phyloP scores from a whole-genome alignment of 176 grass and related monocot genomes.

The Secale cereale region DNA sequence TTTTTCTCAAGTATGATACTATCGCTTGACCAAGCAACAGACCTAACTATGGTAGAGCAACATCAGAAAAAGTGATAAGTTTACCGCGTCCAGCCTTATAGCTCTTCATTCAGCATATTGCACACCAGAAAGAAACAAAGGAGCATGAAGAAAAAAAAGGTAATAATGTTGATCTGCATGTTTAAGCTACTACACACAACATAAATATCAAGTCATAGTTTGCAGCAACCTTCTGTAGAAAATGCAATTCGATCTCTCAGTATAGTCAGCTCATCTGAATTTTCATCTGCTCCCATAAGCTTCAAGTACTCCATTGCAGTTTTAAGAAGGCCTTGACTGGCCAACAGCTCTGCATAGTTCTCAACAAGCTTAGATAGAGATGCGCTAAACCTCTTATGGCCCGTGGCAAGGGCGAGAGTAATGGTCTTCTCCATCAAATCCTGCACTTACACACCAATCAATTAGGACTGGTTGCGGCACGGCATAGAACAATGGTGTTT shows the following conservation, averaged over 20 bases:
- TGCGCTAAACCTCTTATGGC: slow-evolving; percentile 78
- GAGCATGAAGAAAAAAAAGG: not conserved
- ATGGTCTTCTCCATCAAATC: slow-evolving; percentile 99
- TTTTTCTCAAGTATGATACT: not conserved
- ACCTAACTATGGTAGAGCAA: not conserved
- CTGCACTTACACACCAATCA: slow-evolving; percentile 38
- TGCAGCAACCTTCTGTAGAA: slow-evolving; percentile 51
- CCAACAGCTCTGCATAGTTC: slow-evolving; percentile 92
- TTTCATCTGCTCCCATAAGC: slow-evolving; percentile 82
- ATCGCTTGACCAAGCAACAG: not conserved
- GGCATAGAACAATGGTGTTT: slow-evolving; percentile 12
- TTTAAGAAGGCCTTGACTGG: slow-evolving; percentile 94
- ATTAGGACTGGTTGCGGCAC: slow-evolving; percentile 16
- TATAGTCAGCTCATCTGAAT: slow-evolving; percentile 81
- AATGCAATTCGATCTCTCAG: slow-evolving; percentile 84
- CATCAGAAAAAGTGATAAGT: not conserved
- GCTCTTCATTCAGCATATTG: not conserved
- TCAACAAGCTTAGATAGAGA: slow-evolving; percentile 93
- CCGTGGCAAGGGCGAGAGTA: slow-evolving; percentile 81
- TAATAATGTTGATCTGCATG: not conserved
- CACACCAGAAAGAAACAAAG: not conserved
- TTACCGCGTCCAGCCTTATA: not conserved
- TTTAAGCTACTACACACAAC: not conserved
- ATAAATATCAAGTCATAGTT: slow-evolving; percentile 11
- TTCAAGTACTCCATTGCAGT: slow-evolving; percentile 97